Evolutionary conservation across 768 basidiomycete species (phyloP).

Genomic region (Leccinum incarnatum): DNA sequence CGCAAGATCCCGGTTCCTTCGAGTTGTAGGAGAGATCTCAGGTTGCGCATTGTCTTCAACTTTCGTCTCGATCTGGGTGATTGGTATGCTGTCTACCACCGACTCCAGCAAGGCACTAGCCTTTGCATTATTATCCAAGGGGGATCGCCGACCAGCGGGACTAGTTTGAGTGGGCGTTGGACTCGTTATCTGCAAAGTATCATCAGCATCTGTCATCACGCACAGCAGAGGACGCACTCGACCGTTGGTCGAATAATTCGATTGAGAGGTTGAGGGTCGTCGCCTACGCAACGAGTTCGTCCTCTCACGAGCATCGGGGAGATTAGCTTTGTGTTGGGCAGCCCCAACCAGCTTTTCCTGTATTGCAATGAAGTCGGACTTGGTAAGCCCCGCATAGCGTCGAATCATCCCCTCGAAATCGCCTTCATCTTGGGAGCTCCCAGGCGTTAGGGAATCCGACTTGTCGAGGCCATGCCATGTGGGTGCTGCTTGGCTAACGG

Average conservation of each 20-base stretch:
- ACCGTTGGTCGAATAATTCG: conserved; percentile 62
- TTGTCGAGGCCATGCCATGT: conserved; percentile 69
- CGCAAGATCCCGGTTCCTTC: conserved; percentile 72
- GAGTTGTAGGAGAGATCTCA: conserved; percentile 50
- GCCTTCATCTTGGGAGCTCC: conserved; percentile 50
- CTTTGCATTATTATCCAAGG: conserved; percentile 53
- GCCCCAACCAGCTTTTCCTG: conserved; percentile 75
- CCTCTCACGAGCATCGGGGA: conserved; percentile 58
- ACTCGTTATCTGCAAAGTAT: conserved; percentile 49
- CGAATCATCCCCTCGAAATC: conserved; percentile 68
- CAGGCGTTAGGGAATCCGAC: conserved; percentile 46
- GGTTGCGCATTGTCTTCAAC: conserved; percentile 27
- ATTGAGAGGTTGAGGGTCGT: conserved; percentile 81
- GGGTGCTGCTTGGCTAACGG: conserved; percentile 44
- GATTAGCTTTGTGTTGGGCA: conserved; percentile 53
- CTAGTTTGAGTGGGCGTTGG: conserved; percentile 43
- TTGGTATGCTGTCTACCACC: conserved; percentile 52
- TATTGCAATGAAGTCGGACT: conserved; percentile 65
- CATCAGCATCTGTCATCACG: conserved; percentile 7
- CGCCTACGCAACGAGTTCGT: conserved; percentile 70
- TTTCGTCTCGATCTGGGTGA: conserved; percentile 30
- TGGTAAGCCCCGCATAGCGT: conserved; percentile 65
- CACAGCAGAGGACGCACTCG: conserved; percentile 34
- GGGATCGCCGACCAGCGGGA: conserved; percentile 27
- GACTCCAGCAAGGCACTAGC: conserved; percentile 69